Base-by-base conservation (phyloP, 192 early-diverging fungal species). In the Allomyces macrogynus region DNA sequence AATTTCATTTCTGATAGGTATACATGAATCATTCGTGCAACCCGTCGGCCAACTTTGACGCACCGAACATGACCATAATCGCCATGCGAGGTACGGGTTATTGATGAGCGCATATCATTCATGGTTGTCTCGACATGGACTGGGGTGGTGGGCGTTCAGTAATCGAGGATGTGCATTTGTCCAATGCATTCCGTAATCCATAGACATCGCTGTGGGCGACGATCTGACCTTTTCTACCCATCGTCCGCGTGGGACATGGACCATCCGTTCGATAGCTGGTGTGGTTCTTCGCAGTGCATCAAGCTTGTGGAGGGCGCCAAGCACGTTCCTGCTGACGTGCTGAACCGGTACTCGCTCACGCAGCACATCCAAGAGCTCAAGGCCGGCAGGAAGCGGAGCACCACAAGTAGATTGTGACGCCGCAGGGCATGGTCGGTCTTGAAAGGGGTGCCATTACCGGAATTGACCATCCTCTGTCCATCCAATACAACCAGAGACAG, bases 181-280 rank as follows among this genome's bases (percentile, higher is more conserved):
- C 32, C 7, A 0, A 40, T 40, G n/a, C 32, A 8, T 40, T 40
- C 32, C 32, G 4, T 40, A 0, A 8, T 57, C 16, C 54, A 70
- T 65, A 24, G 76, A 76, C 24, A 62, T 82, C 42, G 70, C 72
- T 43, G 71, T 65, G 60, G 78, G 80, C 25, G 78, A 80, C 65
- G 79, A 76, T 64, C 24, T 80, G 54, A 77, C 77, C 14, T 80
- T 82, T 80, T 80, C 67, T 82, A 82, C 66, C 78, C 78, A 32
- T 78, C 80, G 23, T 79, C 78, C 60, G 80, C 80, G 67, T 82
- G 80, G 80, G 80, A 82, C 61, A 82, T 80, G 80, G 78, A 75
- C 69, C 76, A 82, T 69, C 78, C 80, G 10, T 82, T 82, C 63
- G 67, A 72, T 23, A 80, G 80, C 67, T 80, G 80, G 78, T 82